Evolutionary conservation across 139 green algal species (phyloP), one percentile per base, ranked within the genome.

Genomic region (Monoraphidium neglectum): DNA sequence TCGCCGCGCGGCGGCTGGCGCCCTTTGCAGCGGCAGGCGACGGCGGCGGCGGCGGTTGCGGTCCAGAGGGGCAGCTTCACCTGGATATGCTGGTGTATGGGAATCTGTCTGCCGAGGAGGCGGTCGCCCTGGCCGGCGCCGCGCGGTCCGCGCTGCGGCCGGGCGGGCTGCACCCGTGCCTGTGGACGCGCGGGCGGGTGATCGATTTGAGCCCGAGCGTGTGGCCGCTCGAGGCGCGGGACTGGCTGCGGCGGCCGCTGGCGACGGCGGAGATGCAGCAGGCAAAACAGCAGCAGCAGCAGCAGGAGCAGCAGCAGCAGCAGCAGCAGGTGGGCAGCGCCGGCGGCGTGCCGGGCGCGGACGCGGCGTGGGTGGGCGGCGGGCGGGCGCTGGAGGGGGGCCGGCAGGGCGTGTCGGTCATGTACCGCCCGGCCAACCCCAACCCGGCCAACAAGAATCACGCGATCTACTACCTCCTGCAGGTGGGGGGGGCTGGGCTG

Each of bases 371-470:
- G 46, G 40, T 5, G 12, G 46, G 72, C 32, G 59, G 72, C 28
- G 36, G 72, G 64, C 28, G 33, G 10, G 1, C 35, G 35, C 30
- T 70, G 26, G 40, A 70, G n/a, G 35, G 15, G 38, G 53, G 67
- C 28, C 32, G n/a, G 4, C 28, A 4, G 24, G 51, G n/a, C 30
- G 40, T 59, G 51, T 33, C 24, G 32, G 54, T 85, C n/a, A 69
- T 62, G 0, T 84, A 81, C 32, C 13, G 75, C 32, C 80, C 81
- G n/a, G 26, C 53, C 57, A 90, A 90, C 79, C 85, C 82, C 26
- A 87, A 90, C 72, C 76, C 85, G 26, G 54, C 68, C 57, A 90
- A 90, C 85, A 72, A 59, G 68, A 87, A 90, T 78, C 69, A 43
- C 47, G 85, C 85, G 1, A 28, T 84, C 1, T 84, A 81, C 77